Conservation (phyloP, 257 asterid genomes). For the Solanum tarijense region DNA sequence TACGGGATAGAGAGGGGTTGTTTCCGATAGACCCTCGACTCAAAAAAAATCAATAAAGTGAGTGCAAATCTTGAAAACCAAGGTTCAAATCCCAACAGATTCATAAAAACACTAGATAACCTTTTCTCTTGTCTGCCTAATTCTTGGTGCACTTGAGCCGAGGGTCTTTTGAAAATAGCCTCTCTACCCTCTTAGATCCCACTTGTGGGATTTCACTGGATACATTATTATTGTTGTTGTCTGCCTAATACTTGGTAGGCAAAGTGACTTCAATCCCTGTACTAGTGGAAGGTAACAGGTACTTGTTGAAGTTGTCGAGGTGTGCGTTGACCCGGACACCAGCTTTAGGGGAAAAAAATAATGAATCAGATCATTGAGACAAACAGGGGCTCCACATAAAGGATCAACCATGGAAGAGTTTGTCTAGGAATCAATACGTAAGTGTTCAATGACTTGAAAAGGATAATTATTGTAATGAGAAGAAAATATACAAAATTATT, state of each 20-base stretch:
- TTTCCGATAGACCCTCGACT: background rate
- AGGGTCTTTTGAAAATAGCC: too few species aligned
- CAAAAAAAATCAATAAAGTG: too few species aligned
- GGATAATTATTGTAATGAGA: background rate
- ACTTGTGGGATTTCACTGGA: background rate
- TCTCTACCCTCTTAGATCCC: too few species aligned
- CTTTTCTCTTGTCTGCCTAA: background rate
- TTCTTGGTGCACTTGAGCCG: background rate
- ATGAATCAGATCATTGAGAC: background rate
- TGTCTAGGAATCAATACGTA: background rate
- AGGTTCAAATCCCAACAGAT: background rate
- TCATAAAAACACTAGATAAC: background rate
- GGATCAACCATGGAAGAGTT: background rate
- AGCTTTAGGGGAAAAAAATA: background rate
- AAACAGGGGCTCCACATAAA: background rate
- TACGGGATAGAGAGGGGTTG: background rate
- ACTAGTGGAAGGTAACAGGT: background rate
- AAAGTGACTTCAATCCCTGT: background rate
- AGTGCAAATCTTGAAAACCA: background rate
- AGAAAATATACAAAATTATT: background rate
- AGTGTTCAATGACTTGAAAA: background rate
- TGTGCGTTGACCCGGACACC: background rate
- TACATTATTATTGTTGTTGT: background rate
- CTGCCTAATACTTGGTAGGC: background rate
- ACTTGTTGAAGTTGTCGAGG: background rate